phyloP scores from a whole-genome alignment of 768 basidiomycete species.

The Phaffia tasmanica region DNA sequence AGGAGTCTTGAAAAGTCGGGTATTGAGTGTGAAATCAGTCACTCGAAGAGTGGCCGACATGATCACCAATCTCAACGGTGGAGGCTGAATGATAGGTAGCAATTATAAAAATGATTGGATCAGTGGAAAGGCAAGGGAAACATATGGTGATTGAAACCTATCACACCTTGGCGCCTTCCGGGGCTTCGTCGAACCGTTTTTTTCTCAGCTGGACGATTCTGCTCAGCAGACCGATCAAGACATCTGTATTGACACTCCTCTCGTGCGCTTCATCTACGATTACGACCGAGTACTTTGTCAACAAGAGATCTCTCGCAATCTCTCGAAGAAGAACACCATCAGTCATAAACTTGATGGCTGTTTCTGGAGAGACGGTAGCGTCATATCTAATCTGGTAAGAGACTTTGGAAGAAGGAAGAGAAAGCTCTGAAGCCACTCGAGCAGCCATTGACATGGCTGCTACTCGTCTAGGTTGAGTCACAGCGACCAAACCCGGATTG shows the following conservation, averaged over 20 bases:
- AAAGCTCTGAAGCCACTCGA: conserved; percentile 87
- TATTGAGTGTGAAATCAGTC: conserved; percentile 81
- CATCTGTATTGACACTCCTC: conserved; percentile 94
- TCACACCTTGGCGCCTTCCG: conserved; percentile 53
- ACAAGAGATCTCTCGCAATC: conserved; percentile 79
- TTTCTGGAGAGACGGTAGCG: conserved; percentile 75
- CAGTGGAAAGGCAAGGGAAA: background rate
- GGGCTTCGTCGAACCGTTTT: conserved; percentile 66
- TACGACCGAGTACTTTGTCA: conserved; percentile 85
- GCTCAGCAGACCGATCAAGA: conserved; percentile 91
- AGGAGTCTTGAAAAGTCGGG: conserved; percentile 60
- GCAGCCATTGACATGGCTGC: conserved; percentile 93
- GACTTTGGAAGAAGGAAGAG: conserved; percentile 60
- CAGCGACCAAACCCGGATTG: conserved; percentile 93
- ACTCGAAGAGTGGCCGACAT: conserved; percentile 98
- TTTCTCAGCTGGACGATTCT: conserved; percentile 82
- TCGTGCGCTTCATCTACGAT: conserved; percentile 98
- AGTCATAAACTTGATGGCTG: conserved; percentile 98
- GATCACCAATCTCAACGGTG: conserved; percentile 66
- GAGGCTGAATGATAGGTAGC: conserved; percentile 45
- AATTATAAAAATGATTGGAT: background rate
- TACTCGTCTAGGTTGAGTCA: conserved; percentile 94
- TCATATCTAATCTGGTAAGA: conserved; percentile 98
- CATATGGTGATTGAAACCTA: background rate
- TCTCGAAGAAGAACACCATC: conserved; percentile 94